Base-by-base conservation (phyloP, 345 rosid species). In the Isatis tinctoria region DNA sequence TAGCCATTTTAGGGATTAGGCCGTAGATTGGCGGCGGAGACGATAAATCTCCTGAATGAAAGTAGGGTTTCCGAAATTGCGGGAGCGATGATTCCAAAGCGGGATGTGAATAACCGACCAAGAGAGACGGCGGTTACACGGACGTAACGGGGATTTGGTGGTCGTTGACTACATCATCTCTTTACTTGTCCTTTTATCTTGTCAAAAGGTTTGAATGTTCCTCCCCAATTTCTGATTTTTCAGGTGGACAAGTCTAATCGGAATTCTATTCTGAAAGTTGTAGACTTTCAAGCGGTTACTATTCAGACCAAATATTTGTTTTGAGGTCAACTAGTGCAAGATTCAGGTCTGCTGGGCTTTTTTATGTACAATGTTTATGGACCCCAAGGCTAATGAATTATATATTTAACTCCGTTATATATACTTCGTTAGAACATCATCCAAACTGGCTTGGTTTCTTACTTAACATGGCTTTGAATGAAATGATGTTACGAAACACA, bases 1-100 rank as follows among this genome's bases (percentile, higher is more conserved):
- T 87, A 10, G 93, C 81, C 88, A 81, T 85, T 85, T 6, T 58
- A 14, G 40, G 65, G 41, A 17, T 39, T 41, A 1, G 10, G 14
- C 17, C 12, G 52, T 62, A 26, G 54, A 76, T 75, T 0, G 24
- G 62, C 44, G 73, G 73, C 56, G 62, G 68, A 28, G 68, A 51
- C 14, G 24, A 26, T 36, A 22, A 56, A 24, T n/a, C 16, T 5
- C 5, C 8, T 27, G 26, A 27, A 36, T 22, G 32, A 43, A 43
- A 59, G 56, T 41, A 68, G 48, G 64, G 73, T 61, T 68, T 57
- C 52, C 3, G 33, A 20, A 30, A 28, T 8, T 3, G 30, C 9
- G 35, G 53, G 62, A 65, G 33, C 0, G 8, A 13, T 48, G 28
- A 41, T 10, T 40, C 5, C 20, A 40, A 60, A 60, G 44, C 61